phyloP scores from a whole-genome alignment of 2,329 filamentous ascomycete species.

The Fusarium sp. region DNA sequence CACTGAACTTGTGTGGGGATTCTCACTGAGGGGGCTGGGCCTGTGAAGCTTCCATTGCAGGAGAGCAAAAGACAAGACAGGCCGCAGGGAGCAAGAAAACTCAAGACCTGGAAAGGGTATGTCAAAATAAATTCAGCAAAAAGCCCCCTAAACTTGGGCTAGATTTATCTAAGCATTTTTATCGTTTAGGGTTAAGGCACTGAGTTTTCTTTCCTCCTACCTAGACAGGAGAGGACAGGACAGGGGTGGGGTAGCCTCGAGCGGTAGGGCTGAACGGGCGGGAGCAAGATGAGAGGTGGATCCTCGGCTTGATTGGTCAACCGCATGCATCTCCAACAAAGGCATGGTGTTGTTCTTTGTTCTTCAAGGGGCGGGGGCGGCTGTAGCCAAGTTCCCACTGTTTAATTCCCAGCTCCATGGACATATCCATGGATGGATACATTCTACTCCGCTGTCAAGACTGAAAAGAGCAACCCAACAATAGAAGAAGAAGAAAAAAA shows the following conservation, averaged over 20 bases:
- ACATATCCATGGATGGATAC: conserved; percentile 9
- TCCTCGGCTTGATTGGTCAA: conserved; percentile 11
- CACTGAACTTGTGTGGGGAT: conserved; percentile 11
- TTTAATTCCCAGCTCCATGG: conserved; percentile 8
- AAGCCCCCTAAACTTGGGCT: too few relatives aligned
- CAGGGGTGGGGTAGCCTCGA: conserved; percentile 4
- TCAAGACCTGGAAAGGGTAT: too few relatives aligned
- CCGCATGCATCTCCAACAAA: conserved; percentile 3
- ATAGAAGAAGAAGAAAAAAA: background rate
- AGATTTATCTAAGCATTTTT: too few relatives aligned
- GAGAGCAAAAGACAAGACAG: background rate
- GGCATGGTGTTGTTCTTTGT: background rate
- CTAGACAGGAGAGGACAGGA: background rate
- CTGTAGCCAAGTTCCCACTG: background rate
- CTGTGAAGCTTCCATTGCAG: background rate
- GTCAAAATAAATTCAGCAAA: too few relatives aligned
- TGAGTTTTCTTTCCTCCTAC: too few relatives aligned
- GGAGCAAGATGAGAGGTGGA: conserved; percentile 34
- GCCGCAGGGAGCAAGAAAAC: too few relatives aligned
- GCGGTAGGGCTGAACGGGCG: conserved; percentile 40
- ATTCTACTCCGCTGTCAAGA: background rate
- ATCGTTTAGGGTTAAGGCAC: too few relatives aligned
- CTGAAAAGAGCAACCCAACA: background rate
- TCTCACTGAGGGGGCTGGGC: conserved; percentile 14
- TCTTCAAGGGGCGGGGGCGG: background rate